These are phyloP conservation scores for Globisporangium abappressorium DNA, from an alignment of 352 stramenopile species.

Conservation along the genomic window DNA sequence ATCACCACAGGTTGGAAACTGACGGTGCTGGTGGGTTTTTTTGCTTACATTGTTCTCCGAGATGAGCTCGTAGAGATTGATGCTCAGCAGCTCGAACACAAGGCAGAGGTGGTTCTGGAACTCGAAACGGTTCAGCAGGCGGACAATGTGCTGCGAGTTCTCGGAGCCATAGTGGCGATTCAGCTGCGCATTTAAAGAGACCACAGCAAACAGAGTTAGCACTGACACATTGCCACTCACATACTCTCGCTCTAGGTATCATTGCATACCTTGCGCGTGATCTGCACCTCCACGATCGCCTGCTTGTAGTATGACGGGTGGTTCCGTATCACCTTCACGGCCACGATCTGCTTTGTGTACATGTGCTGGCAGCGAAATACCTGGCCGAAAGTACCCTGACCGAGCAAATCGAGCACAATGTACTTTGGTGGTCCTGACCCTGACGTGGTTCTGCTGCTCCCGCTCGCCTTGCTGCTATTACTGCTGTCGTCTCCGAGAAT, in stretches of 20 bases:
- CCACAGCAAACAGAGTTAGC: not conserved
- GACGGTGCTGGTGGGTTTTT: not conserved
- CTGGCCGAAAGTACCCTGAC: slow-evolving; percentile 79
- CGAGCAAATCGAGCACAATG: slow-evolving; percentile 91
- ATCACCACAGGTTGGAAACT: not conserved
- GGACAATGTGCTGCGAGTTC: slow-evolving; percentile 72
- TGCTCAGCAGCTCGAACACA: slow-evolving; percentile 92
- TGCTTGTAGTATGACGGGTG: slow-evolving; percentile 92
- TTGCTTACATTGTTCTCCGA: slow-evolving; percentile 79
- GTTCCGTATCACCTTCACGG: slow-evolving; percentile 97
- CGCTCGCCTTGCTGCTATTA: not conserved
- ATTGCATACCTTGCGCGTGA: slow-evolving; percentile 79
- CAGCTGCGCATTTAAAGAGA: slow-evolving; percentile 15
- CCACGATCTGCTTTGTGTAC: slow-evolving; percentile 76
- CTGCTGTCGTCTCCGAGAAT: slow-evolving; percentile 21
- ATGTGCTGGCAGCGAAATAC: slow-evolving; percentile 46
- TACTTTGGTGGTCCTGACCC: slow-evolving; percentile 38
- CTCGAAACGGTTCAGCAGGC: slow-evolving; percentile 89
- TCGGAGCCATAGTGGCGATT: slow-evolving; percentile 24
- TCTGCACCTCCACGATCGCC: slow-evolving; percentile 92
- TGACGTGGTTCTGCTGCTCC: slow-evolving; percentile 15
- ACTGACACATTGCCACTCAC: not conserved
- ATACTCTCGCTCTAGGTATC: slow-evolving; percentile 58
- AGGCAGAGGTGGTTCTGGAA: slow-evolving; percentile 92
- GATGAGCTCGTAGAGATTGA: slow-evolving; percentile 95